phyloP scores from a whole-genome alignment of 2,329 filamentous ascomycete species.

The Sordariomycetes sp. region DNA sequence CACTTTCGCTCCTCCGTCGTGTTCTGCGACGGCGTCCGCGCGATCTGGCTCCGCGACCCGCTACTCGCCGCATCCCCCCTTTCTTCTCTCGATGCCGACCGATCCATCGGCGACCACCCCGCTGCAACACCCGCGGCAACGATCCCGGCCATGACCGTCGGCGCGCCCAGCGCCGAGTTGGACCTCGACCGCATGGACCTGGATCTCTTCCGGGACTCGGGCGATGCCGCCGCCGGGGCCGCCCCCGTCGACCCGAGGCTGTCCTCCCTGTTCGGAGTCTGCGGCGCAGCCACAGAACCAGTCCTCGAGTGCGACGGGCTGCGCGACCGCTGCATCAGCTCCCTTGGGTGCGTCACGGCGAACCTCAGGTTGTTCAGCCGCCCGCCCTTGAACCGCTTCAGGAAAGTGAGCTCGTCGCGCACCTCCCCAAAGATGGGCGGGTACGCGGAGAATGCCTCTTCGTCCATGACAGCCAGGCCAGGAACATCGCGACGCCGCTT shows the following conservation, averaged over 20 bases:
- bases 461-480: conserved; percentile 51
- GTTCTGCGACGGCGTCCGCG: neutral
- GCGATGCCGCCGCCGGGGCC: conserved; percentile 36
- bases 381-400: conserved; percentile 71
- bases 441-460: conserved; percentile 56
- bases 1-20: neutral
- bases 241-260: conserved; percentile 35
- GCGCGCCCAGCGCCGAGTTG: conserved; percentile 63
- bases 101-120: conserved; percentile 64
- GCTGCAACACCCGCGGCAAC: conserved; percentile 67
- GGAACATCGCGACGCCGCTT: conserved; percentile 37
- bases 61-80: neutral
- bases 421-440: conserved; percentile 65
- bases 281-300: conserved; percentile 45
- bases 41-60: neutral
- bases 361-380: conserved; percentile 75
- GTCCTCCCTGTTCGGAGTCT: conserved; percentile 51
- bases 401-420: conserved; percentile 68
- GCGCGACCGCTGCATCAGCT: conserved; percentile 52
- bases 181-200: conserved; percentile 55
- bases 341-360: conserved; percentile 63
- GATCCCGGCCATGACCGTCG: conserved; percentile 74
- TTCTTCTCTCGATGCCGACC: conserved; percentile 12
- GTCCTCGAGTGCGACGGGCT: conserved; percentile 55
- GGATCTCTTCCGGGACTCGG: conserved; percentile 53